A percentile compares a stretch with the other conserved stretches of the same genome.
These are phyloP conservation scores for Yarrowia bubula DNA, from an alignment of 805 yeast species.

Conservation along the genomic window DNA sequence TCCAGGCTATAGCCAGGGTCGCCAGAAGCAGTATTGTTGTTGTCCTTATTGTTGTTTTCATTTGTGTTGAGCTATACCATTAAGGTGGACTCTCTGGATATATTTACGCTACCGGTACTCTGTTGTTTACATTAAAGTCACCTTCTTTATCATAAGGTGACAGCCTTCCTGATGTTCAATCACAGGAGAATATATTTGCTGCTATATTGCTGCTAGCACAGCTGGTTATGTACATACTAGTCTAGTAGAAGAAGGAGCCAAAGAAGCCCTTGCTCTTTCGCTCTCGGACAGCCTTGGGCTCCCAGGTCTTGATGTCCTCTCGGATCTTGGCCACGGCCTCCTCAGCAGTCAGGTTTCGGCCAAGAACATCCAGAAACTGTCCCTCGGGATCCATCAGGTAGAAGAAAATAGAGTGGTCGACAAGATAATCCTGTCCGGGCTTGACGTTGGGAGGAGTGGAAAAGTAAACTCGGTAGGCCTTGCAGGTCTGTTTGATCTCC, in stretches of 20 bases:
- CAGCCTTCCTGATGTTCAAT: not conserved
- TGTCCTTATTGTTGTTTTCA: not conserved
- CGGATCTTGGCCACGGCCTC: conserved; percentile 76
- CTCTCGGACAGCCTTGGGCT: conserved; percentile 69
- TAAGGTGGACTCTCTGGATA: too few relatives aligned
- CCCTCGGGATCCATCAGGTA: conserved; percentile 99
- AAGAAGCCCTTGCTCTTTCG: conserved; percentile 14
- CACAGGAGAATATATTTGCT: not conserved
- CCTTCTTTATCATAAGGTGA: too few relatives aligned
- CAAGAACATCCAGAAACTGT: conserved; percentile 88
- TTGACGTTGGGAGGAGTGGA: conserved; percentile 94
- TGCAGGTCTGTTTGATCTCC: conserved; percentile 78
- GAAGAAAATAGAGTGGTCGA: conserved; percentile 96
- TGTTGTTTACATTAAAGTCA: not conserved
- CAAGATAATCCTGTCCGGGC: conserved; percentile 94
- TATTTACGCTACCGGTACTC: not conserved
- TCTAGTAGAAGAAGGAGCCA: conserved; percentile 22
- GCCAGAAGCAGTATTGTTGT: not conserved
- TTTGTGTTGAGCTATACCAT: not conserved
- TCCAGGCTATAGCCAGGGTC: not conserved
- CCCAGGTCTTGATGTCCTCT: conserved; percentile 70
- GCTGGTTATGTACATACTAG: conserved; percentile 21
- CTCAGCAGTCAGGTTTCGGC: conserved; percentile 80
- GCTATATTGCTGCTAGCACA: conserved; percentile 17
- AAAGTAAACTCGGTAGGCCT: conserved; percentile 88